phyloP scores from a whole-genome alignment of 2,329 filamentous ascomycete species.

The Pseudocercospora macadamiae region DNA sequence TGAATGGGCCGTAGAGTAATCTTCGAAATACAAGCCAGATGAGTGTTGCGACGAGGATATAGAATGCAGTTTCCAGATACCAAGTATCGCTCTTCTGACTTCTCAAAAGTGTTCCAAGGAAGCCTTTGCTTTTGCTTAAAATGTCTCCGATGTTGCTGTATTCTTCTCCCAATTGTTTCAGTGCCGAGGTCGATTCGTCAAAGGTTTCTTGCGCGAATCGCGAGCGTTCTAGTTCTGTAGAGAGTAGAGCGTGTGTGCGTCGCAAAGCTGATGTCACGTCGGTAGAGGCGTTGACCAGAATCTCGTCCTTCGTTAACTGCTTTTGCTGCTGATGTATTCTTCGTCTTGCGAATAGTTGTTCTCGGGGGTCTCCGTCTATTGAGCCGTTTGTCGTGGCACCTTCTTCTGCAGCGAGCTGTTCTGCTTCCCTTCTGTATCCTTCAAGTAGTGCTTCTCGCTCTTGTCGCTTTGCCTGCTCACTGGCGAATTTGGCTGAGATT shows the following conservation, averaged over 20 bases:
- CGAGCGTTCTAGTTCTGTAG: conserved; percentile 79
- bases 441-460: conserved; percentile 62
- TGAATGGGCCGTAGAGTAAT: conserved; percentile 81
- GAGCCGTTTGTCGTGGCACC: conserved; percentile 30
- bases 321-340: conserved; percentile 41
- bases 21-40: conserved; percentile 85
- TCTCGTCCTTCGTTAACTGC: conserved; percentile 69
- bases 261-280: conserved; percentile 85
- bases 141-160: conserved; percentile 80
- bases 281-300: conserved; percentile 72
- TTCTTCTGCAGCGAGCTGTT: conserved; percentile 45
- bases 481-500: conserved; percentile 73
- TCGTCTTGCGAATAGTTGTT: conserved; percentile 43
- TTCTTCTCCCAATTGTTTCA: conserved; percentile 77
- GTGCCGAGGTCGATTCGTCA: conserved; percentile 77
- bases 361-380: conserved; percentile 33
- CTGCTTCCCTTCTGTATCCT: conserved; percentile 27
- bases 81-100: conserved; percentile 97
- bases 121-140: conserved; percentile 70
- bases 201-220: conserved; percentile 90
- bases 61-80: conserved; percentile 91
- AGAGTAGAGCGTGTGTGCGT: conserved; percentile 84
- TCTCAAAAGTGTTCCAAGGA: conserved; percentile 77
- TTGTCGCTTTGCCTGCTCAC: conserved; percentile 71
- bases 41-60: conserved; percentile 75